A percentile compares a stretch with the other conserved stretches of the same genome.
Evolutionary conservation across 2,329 filamentous ascomycete genomes (phyloP).

Genomic region (Alternaria sp.): DNA sequence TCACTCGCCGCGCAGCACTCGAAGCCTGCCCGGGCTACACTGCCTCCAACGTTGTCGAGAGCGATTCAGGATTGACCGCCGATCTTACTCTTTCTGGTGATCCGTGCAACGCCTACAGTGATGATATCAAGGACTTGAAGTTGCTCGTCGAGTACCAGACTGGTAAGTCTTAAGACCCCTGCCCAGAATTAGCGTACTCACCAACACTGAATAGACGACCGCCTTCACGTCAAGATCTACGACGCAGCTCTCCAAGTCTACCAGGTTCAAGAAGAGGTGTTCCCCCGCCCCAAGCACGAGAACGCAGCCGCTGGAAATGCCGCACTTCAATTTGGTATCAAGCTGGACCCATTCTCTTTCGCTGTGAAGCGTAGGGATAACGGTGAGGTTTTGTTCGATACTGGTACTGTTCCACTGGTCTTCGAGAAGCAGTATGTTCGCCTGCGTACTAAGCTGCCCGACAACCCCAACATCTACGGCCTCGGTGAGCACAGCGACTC

Average conservation of each 20-base stretch:
- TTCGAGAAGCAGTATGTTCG: conserved; percentile 82
- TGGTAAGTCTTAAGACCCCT: conserved; percentile 51
- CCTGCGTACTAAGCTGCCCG: conserved; percentile 73
- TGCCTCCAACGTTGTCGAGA: conserved; percentile 67
- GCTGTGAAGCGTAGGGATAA: conserved; percentile 66
- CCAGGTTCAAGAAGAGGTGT: conserved; percentile 74
- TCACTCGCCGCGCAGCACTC: conserved; percentile 42
- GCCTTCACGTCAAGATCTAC: conserved; percentile 78
- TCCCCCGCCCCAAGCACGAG: conserved; percentile 65
- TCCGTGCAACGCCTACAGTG: conserved; percentile 68
- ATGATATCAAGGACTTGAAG: conserved; percentile 64
- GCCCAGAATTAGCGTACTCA: background rate
- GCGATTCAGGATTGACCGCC: conserved; percentile 68
- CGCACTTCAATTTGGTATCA: conserved; percentile 64
- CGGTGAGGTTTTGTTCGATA: conserved; percentile 72
- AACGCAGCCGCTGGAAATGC: conserved; percentile 47
- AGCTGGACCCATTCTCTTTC: conserved; percentile 72
- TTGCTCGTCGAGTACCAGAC: conserved; percentile 69
- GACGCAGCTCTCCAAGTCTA: conserved; percentile 75
- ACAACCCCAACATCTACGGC: conserved; percentile 76
- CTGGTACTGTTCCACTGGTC: conserved; percentile 69
- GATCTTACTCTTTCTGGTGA: conserved; percentile 73
- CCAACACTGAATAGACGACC: conserved; percentile 59
- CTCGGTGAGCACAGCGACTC: conserved; percentile 79
- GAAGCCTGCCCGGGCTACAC: conserved; percentile 73